phyloP scores from a whole-genome alignment of 441 rosid species.

The Adansonia rubrostipa region DNA sequence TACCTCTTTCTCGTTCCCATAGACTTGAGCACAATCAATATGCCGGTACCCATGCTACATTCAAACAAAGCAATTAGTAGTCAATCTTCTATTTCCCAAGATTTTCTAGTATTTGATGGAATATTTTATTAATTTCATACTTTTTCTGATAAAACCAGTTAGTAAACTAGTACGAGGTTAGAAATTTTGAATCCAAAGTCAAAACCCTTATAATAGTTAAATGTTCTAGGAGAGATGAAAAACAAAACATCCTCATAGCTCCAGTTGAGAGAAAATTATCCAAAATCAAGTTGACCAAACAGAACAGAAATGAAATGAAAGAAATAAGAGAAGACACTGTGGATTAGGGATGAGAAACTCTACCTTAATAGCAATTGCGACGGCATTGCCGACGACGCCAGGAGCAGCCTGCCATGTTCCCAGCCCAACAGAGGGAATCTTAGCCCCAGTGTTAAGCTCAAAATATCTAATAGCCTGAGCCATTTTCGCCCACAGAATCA shows the following conservation, averaged over 20 bases:
- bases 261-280: background rate
- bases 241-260: background rate
- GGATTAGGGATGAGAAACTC: background rate
- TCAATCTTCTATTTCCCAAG: background rate
- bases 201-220: background rate
- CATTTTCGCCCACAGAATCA: constrained; percentile 26
- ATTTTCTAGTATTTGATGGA: background rate
- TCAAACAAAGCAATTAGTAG: background rate
- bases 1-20: constrained; percentile 67
- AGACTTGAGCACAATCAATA: constrained; percentile 64
- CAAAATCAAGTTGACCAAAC: no score
- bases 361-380: constrained; percentile 57
- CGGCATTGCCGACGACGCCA: constrained; percentile 60
- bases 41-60: constrained; percentile 62
- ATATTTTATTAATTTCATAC: no score
- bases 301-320: no score
- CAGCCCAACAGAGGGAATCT: constrained; percentile 67
- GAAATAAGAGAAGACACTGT: no score
- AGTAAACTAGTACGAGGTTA: background rate
- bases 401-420: constrained; percentile 71
- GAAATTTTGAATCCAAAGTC: background rate
- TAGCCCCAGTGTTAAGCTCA: constrained; percentile 60
- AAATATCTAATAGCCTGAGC: constrained; percentile 38
- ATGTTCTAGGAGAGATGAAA: background rate
- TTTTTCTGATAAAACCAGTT: no score